Percentiles rank a stretch among this genome's conserved stretches.
phyloP scores from a whole-genome alignment of 139 green algal genomes.

The Coelastrella sp. region DNA sequence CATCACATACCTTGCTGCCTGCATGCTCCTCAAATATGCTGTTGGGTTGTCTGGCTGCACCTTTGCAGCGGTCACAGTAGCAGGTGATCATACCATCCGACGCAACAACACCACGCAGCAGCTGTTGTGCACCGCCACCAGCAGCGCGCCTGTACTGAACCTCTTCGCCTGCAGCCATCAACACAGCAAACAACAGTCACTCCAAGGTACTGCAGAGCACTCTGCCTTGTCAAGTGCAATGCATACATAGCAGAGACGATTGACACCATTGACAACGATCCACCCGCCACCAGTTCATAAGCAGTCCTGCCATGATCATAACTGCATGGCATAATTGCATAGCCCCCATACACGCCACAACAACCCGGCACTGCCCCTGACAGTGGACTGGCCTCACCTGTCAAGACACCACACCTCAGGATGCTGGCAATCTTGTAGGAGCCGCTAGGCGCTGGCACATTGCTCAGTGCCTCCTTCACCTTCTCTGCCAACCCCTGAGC shows the following conservation, averaged over 20 bases:
- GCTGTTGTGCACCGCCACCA: constrained; percentile 23
- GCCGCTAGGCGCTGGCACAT: background rate
- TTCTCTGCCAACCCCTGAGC: constrained; percentile 11
- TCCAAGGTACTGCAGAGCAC: background rate
- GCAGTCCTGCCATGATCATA: no score
- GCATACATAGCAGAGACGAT: background rate
- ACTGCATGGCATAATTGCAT: no score
- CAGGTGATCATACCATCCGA: constrained; percentile 42
- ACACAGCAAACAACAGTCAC: background rate
- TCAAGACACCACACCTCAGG: constrained; percentile 41
- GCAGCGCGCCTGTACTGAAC: constrained; percentile 43
- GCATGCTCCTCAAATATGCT: constrained; percentile 55
- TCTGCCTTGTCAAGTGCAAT: background rate
- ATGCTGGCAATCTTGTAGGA: constrained; percentile 43
- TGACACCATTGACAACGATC: no score
- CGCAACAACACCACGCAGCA: constrained; percentile 30
- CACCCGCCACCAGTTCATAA: no score
- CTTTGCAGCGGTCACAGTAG: constrained; percentile 37
- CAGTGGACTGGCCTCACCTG: background rate
- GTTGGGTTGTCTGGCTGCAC: constrained; percentile 17
- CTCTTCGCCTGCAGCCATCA: constrained; percentile 30
- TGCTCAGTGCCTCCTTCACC: constrained; percentile 22
- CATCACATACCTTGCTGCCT: constrained; percentile 17
- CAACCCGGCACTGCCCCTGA: background rate
- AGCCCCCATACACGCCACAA: background rate